A percentile compares a stretch with the other conserved stretches of the same genome.
Evolutionary conservation across 495 filamentous ascomycete genomes (phyloP).

Genomic region (Podospora appendiculata): DNA sequence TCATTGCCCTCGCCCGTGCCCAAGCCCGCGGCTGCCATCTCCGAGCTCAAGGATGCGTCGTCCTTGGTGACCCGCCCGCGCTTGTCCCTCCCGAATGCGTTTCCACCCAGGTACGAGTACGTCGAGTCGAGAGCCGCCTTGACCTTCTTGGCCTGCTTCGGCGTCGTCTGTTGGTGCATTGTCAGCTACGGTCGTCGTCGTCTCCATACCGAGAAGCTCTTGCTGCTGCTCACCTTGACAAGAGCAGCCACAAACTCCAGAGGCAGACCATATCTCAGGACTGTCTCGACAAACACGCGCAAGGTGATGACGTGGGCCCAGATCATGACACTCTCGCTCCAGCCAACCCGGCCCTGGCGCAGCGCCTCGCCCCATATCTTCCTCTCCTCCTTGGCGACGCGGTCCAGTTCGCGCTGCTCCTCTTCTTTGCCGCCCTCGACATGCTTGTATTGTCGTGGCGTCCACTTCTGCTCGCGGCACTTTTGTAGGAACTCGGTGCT

Average conservation of each 20-base stretch:
- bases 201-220: too few relatives aligned
- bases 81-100: slow-evolving; percentile 90
- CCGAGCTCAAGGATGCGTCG: slow-evolving; percentile 63
- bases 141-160: slow-evolving; percentile 74
- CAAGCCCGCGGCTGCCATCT: slow-evolving; percentile 65
- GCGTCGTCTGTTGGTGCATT: slow-evolving; percentile 55
- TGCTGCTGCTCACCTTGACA: slow-evolving; percentile 60
- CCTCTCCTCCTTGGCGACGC: slow-evolving; percentile 68
- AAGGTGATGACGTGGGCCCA: slow-evolving; percentile 88
- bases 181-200: too few relatives aligned
- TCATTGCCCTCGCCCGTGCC: slow-evolving; percentile 62
- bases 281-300: slow-evolving; percentile 94
- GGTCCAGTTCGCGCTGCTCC: slow-evolving; percentile 76
- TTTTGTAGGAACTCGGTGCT: slow-evolving; percentile 80
- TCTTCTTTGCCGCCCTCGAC: slow-evolving; percentile 81
- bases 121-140: slow-evolving; percentile 73
- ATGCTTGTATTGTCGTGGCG: slow-evolving; percentile 88
- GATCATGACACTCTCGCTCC: slow-evolving; percentile 90
- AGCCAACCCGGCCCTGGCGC: slow-evolving; percentile 73
- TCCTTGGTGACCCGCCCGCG: slow-evolving; percentile 85
- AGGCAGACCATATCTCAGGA: slow-evolving; percentile 86
- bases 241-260: slow-evolving; percentile 79
- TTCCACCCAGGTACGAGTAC: slow-evolving; percentile 90
- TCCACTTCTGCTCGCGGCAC: slow-evolving; percentile 85
- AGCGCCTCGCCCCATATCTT: slow-evolving; percentile 90